Percentiles rank a stretch among this genome's conserved stretches.
phyloP scores from a whole-genome alignment of 768 basidiomycete species.

The Pleurotus tuoliensis region DNA sequence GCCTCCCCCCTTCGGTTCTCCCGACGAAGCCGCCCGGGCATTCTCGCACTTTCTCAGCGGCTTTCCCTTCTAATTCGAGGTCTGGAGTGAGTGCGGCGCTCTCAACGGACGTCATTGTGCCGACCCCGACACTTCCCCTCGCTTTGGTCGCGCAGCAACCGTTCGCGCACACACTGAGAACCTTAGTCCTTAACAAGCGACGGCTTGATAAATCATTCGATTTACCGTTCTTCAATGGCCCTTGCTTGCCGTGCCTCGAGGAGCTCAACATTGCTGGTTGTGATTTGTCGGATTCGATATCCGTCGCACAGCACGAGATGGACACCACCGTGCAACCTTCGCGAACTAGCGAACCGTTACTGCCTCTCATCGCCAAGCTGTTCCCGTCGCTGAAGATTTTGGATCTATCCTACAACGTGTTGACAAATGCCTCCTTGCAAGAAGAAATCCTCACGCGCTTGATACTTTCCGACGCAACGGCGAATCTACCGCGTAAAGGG shows the following conservation, averaged over 20 bases:
- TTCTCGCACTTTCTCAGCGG: slow-evolving; percentile 58
- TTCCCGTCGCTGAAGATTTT: slow-evolving; percentile 71
- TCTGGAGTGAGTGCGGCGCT: slow-evolving; percentile 16
- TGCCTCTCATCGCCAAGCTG: slow-evolving; percentile 56
- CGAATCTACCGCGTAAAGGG: slow-evolving; percentile 33
- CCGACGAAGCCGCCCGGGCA: slow-evolving; percentile 49
- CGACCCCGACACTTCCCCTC: slow-evolving; percentile 68
- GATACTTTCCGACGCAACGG: slow-evolving; percentile 42
- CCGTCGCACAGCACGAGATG: slow-evolving; percentile 35
- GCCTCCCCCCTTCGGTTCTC: slow-evolving; percentile 58
- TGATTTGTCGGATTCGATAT: slow-evolving; percentile 56
- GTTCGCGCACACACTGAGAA: slow-evolving; percentile 54
- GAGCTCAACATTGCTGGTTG: slow-evolving; percentile 76
- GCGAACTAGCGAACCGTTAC: slow-evolving; percentile 47
- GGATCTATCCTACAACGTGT: slow-evolving; percentile 70
- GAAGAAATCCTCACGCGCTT: slow-evolving; percentile 45
- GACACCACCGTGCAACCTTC: slow-evolving; percentile 30
- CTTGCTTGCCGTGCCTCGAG: slow-evolving; percentile 62
- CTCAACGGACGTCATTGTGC: slow-evolving; percentile 46
- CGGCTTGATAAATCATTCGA: slow-evolving; percentile 63
- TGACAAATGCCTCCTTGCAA: slow-evolving; percentile 52
- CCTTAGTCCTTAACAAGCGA: slow-evolving; percentile 59
- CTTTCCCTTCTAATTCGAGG: slow-evolving; percentile 25
- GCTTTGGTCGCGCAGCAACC: slow-evolving; percentile 53
- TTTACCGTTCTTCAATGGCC: slow-evolving; percentile 37